A percentile compares a stretch with the other conserved stretches of the same genome.
Conservation (phyloP, 768 basidiomycete species). For the Atractiella rhizophila region DNA sequence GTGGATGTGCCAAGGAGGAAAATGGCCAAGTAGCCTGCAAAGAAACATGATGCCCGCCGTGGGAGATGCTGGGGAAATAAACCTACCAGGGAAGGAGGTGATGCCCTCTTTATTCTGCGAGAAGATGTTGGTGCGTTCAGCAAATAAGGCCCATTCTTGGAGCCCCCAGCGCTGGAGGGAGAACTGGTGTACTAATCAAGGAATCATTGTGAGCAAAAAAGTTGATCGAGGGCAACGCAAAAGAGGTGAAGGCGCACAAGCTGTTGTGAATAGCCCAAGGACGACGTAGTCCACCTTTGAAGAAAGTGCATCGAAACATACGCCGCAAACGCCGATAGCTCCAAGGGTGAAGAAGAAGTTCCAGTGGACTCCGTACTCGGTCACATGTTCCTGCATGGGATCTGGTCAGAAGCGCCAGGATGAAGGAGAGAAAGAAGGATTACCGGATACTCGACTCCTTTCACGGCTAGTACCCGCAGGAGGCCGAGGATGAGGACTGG, state of each 20-base stretch:
- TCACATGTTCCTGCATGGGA: slow-evolving; percentile 50
- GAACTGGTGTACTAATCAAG: slow-evolving; percentile 40
- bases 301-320: too few species aligned
- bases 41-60: background rate
- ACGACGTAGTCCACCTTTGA: too few species aligned
- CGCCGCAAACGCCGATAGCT: slow-evolving; percentile 36
- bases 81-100: slow-evolving; percentile 44
- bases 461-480: slow-evolving; percentile 56
- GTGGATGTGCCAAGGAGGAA: slow-evolving; percentile 61
- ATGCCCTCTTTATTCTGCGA: slow-evolving; percentile 81
- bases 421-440: slow-evolving; percentile 13
- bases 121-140: slow-evolving; percentile 37
- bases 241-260: slow-evolving; percentile 20
- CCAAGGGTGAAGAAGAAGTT: slow-evolving; percentile 94
- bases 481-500: slow-evolving; percentile 52
- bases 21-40: slow-evolving; percentile 60
- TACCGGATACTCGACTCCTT: slow-evolving; percentile 83
- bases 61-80: background rate
- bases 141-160: slow-evolving; percentile 38
- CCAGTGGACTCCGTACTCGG: slow-evolving; percentile 94
- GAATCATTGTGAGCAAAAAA: background rate
- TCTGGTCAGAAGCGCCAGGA: too few species aligned
- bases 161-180: slow-evolving; percentile 33
- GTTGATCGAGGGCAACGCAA: slow-evolving; percentile 2
- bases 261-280: slow-evolving; percentile 36